Percentiles rank a stretch among this genome's conserved stretches.
Conservation (phyloP, 2,329 filamentous ascomycete species). For the Penicillium digitatum region DNA sequence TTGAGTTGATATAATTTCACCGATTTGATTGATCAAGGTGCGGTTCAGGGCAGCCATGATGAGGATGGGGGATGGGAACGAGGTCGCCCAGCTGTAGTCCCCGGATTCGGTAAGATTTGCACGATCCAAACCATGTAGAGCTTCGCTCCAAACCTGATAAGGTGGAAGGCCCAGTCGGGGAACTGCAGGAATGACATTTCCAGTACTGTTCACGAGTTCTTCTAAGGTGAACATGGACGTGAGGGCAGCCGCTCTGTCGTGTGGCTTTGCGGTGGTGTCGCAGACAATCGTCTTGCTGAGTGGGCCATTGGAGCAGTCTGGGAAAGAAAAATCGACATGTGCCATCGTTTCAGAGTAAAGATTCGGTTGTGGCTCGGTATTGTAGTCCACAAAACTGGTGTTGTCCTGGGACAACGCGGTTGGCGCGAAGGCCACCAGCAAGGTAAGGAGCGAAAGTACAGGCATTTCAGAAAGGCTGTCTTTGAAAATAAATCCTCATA, state of each 20-base stretch:
- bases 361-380: slow-evolving; percentile 23
- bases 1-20: slow-evolving; percentile 53
- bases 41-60: slow-evolving; percentile 63
- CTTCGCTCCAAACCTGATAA: slow-evolving; percentile 60
- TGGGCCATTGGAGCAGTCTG: slow-evolving; percentile 52
- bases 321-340: slow-evolving; percentile 37
- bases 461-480: slow-evolving; percentile 14
- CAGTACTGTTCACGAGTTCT: slow-evolving; percentile 55
- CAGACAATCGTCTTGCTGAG: slow-evolving; percentile 51
- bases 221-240: slow-evolving; percentile 50
- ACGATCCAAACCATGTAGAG: slow-evolving; percentile 60
- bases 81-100: slow-evolving; percentile 58
- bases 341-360: slow-evolving; percentile 21
- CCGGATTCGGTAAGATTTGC: slow-evolving; percentile 53
- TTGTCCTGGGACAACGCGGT: slow-evolving; percentile 26
- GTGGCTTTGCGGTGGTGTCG: slow-evolving; percentile 41
- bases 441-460: slow-evolving; percentile 14
- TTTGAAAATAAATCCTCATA: not conserved
- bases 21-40: slow-evolving; percentile 56
- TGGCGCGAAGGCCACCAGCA: slow-evolving; percentile 23
- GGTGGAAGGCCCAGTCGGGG: slow-evolving; percentile 54
- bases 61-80: slow-evolving; percentile 62
- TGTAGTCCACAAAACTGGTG: slow-evolving; percentile 28
- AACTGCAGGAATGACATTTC: slow-evolving; percentile 49
- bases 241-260: slow-evolving; percentile 47